Percentiles rank a stretch among this genome's conserved stretches.
phyloP scores from a whole-genome alignment of 208 protist species.

The Leishmania gerbilli region DNA sequence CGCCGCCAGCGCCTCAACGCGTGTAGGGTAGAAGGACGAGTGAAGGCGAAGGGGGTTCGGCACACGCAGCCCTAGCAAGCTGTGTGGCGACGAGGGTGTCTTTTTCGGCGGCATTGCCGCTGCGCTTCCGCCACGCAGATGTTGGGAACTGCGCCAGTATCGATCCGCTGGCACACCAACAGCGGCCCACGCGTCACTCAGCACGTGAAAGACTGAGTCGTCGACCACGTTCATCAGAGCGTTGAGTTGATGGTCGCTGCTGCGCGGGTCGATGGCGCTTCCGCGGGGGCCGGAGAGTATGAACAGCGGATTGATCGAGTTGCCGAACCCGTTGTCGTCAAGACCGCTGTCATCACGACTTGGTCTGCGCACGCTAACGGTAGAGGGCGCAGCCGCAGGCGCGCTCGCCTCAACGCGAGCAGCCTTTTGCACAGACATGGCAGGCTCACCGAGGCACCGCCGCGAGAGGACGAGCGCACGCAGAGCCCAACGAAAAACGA shows the following conservation, averaged over 20 bases:
- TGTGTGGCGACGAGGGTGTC: not conserved
- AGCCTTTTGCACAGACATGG: constrained; percentile 13
- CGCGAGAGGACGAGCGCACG: not conserved
- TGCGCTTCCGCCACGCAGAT: not conserved
- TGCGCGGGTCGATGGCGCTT: constrained; percentile 38
- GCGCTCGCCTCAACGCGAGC: constrained; percentile 5
- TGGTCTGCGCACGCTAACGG: not conserved
- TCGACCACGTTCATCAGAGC: constrained; percentile 36
- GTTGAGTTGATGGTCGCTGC: constrained; percentile 17
- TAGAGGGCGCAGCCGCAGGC: not conserved
- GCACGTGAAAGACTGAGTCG: constrained; percentile 28
- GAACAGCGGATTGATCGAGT: constrained; percentile 72
- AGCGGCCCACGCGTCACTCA: constrained; percentile 42
- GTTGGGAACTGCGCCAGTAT: constrained; percentile 64
- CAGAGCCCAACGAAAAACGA: not conserved
- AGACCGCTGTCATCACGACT: constrained; percentile 13
- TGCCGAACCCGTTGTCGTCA: constrained; percentile 10
- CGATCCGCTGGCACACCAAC: constrained; percentile 62
- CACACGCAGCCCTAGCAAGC: constrained; percentile 8
- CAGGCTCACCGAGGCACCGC: not conserved
- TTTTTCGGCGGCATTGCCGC: not conserved
- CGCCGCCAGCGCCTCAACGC: constrained; percentile 56
- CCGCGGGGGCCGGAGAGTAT: constrained; percentile 57
- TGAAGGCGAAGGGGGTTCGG: constrained; percentile 51
- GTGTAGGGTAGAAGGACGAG: constrained; percentile 61